Percentiles rank a stretch among this genome's conserved stretches.
phyloP scores from a whole-genome alignment of 768 basidiomycete species.

The Termitomyces sp. region DNA sequence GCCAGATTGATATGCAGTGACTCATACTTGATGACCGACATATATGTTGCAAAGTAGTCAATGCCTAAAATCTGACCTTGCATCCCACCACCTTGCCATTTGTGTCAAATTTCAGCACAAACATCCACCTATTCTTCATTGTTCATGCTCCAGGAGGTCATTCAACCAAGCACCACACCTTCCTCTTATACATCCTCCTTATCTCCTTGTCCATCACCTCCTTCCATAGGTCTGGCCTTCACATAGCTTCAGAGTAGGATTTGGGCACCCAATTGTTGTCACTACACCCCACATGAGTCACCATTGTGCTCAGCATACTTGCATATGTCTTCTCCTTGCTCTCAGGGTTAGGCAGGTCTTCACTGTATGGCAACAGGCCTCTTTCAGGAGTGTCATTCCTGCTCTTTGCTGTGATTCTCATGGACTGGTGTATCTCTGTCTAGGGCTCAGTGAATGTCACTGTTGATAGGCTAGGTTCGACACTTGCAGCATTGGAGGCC shows the following conservation, averaged over 20 bases:
- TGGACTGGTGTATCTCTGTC: no score
- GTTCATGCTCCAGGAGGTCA: not conserved
- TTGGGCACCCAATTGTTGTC: not conserved
- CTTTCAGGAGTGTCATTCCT: no score
- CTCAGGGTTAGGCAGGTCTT: no score
- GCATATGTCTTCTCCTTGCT: no score
- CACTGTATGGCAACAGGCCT: no score
- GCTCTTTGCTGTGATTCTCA: no score
- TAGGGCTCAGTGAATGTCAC: no score
- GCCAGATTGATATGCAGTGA: no score
- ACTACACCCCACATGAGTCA: no score
- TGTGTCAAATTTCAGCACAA: not conserved
- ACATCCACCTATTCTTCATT: not conserved
- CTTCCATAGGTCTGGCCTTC: not conserved
- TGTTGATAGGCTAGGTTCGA: no score
- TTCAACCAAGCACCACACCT: slow-evolving; percentile 8
- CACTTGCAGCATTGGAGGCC: no score
- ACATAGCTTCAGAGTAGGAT: not conserved
- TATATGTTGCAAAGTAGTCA: slow-evolving; percentile 19
- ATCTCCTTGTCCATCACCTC: not conserved
- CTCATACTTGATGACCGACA: slow-evolving; percentile 5
- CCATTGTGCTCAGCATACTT: no score
- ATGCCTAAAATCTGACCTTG: slow-evolving; percentile 19
- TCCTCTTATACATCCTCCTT: not conserved
- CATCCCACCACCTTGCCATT: not conserved